A percentile compares a stretch with the other conserved stretches of the same genome.
Conservation (phyloP, 495 filamentous ascomycete species). For the Hypoxylon crocopeplum region DNA sequence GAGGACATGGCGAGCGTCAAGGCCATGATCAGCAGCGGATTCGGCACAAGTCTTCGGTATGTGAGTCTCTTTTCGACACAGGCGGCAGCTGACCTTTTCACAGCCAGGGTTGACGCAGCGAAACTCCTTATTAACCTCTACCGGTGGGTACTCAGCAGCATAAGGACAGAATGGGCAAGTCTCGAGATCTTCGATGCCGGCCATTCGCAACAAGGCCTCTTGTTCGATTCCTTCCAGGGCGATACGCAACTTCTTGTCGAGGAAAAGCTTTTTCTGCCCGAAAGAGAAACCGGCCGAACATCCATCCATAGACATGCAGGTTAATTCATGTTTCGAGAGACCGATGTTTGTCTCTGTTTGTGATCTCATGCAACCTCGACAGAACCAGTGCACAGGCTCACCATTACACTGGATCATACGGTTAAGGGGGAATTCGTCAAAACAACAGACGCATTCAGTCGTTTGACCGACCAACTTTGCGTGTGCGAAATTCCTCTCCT, state of each 20-base stretch:
- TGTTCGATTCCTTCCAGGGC: slow-evolving; percentile 74
- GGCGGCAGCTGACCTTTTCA: slow-evolving; percentile 71
- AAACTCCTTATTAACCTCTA: slow-evolving; percentile 78
- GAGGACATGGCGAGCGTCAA: slow-evolving; percentile 67
- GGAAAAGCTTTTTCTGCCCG: slow-evolving; percentile 60
- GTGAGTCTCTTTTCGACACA: slow-evolving; percentile 75
- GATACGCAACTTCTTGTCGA: slow-evolving; percentile 61
- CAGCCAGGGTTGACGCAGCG: slow-evolving; percentile 72
- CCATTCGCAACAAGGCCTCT: slow-evolving; percentile 68
- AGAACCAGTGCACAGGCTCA: slow-evolving; percentile 64
- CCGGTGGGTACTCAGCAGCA: slow-evolving; percentile 71
- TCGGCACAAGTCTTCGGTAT: slow-evolving; percentile 79
- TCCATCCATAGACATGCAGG: slow-evolving; percentile 59
- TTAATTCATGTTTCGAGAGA: slow-evolving; percentile 63
- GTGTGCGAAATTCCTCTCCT: slow-evolving; percentile 51
- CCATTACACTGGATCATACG: slow-evolving; percentile 71
- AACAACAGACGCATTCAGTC: slow-evolving; percentile 76
- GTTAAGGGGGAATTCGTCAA: slow-evolving; percentile 66
- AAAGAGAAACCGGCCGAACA: slow-evolving; percentile 51
- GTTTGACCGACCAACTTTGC: slow-evolving; percentile 57
- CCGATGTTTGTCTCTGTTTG: slow-evolving; percentile 74
- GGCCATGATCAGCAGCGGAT: slow-evolving; percentile 60
- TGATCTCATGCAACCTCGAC: slow-evolving; percentile 66
- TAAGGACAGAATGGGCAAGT: slow-evolving; percentile 85
- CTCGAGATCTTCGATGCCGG: slow-evolving; percentile 69